Evolutionary conservation across 495 filamentous ascomycete genomes (phyloP).

Genomic region (Tuber magnatum): DNA sequence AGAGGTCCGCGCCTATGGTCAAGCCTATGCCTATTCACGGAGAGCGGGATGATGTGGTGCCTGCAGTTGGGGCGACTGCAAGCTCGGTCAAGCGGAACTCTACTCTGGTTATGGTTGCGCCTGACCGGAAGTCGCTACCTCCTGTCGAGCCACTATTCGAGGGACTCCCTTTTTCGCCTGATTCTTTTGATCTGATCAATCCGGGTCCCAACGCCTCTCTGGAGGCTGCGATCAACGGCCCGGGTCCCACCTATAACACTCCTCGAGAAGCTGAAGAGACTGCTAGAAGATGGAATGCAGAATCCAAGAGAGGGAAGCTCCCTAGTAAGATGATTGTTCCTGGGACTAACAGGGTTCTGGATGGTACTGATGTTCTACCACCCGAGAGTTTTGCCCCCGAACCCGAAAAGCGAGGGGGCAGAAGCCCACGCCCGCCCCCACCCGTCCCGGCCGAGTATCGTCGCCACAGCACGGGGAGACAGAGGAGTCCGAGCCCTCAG

Average conservation of each 20-base stretch:
- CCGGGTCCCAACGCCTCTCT: slow-evolving; percentile 47
- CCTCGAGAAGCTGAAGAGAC: neutral
- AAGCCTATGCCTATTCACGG: slow-evolving; percentile 39
- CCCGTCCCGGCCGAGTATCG: slow-evolving; percentile 34
- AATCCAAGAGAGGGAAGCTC: slow-evolving; percentile 42
- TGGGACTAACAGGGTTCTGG: slow-evolving; percentile 76
- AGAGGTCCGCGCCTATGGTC: slow-evolving; percentile 32
- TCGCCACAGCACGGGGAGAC: slow-evolving; percentile 25
- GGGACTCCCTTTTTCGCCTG: slow-evolving; percentile 76
- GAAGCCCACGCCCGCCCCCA: slow-evolving; percentile 32
- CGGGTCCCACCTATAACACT: slow-evolving; percentile 7
- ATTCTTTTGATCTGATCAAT: slow-evolving; percentile 74
- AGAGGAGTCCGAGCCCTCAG: slow-evolving; percentile 28
- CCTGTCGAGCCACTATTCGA: slow-evolving; percentile 26
- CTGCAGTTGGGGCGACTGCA: slow-evolving; percentile 6
- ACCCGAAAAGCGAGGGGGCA: slow-evolving; percentile 63
- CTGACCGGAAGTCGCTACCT: slow-evolving; percentile 38
- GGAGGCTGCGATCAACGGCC: slow-evolving; percentile 27
- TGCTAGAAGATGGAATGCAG: slow-evolving; percentile 30
- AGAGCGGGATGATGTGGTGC: slow-evolving; percentile 23
- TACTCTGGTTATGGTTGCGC: slow-evolving; percentile 19
- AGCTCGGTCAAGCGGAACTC: slow-evolving; percentile 30
- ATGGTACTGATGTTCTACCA: slow-evolving; percentile 88
- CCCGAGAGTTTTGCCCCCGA: slow-evolving; percentile 89
- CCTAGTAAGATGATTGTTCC: slow-evolving; percentile 62